Evolutionary conservation across 306 rosid species (phyloP).

Genomic region (Vigna hirtella): DNA sequence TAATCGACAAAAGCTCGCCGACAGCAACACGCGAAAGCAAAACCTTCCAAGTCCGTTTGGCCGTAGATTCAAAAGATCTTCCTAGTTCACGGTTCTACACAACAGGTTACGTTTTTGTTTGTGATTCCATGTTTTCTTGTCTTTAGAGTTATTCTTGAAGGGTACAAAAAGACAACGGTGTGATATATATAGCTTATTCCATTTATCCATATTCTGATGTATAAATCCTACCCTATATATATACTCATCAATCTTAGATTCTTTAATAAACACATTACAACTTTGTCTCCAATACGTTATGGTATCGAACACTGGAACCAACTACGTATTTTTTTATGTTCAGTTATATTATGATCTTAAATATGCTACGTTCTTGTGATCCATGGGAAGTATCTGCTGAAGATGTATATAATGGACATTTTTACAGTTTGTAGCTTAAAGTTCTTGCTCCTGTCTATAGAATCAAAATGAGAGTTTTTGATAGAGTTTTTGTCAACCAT

Average conservation of each 20-base stretch:
- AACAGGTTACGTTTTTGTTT: not conserved
- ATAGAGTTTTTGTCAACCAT: not conserved
- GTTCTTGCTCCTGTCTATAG: not conserved
- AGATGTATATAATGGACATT: not conserved
- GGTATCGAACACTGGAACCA: no score
- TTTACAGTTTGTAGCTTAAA: not conserved
- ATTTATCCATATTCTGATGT: not conserved
- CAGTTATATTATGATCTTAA: not conserved
- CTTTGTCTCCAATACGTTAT: not conserved
- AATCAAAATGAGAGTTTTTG: no score
- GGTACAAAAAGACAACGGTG: not conserved
- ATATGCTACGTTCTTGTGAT: not conserved
- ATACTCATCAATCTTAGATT: not conserved
- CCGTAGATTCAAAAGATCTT: constrained; percentile 6
- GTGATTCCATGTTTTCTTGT: not conserved
- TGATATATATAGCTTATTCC: not conserved
- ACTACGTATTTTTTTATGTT: not conserved
- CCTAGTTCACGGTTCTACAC: not conserved
- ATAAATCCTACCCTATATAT: not conserved
- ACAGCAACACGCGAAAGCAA: constrained; percentile 30
- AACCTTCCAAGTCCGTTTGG: constrained; percentile 24
- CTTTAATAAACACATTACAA: not conserved
- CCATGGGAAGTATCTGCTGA: not conserved
- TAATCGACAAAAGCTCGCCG: not conserved
- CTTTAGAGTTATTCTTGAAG: not conserved